phyloP scores from a whole-genome alignment of 495 filamentous ascomycete genomes.

The Talaromyces proteolyticus region DNA sequence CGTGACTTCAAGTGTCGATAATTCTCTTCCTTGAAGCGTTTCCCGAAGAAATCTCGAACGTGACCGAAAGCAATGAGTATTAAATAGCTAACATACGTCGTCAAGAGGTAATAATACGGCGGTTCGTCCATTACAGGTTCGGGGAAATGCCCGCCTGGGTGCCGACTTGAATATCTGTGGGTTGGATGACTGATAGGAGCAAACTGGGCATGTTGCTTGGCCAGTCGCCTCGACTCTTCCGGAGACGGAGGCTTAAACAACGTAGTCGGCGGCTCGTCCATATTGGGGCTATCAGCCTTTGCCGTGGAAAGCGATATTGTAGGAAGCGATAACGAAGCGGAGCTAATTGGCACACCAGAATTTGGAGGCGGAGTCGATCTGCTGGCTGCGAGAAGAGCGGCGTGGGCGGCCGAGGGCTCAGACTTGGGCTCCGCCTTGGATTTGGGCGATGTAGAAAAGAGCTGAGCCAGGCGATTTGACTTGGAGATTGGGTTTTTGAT shows the following conservation, averaged over 20 bases:
- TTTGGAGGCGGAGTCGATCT: constrained; percentile 45
- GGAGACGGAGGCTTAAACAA: constrained; percentile 89
- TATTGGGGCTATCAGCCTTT: constrained; percentile 68
- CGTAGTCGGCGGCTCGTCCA: constrained; percentile 70
- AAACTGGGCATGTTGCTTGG: constrained; percentile 84
- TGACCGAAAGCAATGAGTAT: constrained; percentile 94
- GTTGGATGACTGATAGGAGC: constrained; percentile 72
- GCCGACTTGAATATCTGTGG: constrained; percentile 83
- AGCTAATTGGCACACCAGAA: constrained; percentile 59
- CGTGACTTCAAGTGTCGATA: constrained; percentile 77
- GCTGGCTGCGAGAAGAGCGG: constrained; percentile 56
- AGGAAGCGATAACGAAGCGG: constrained; percentile 72
- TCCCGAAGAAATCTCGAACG: constrained; percentile 95
- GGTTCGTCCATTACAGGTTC: constrained; percentile 91
- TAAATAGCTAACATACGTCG: constrained; percentile 95
- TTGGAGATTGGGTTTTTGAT: constrained; percentile 55
- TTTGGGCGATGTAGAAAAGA: constrained; percentile 56
- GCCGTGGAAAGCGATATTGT: constrained; percentile 91
- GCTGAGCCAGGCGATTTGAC: constrained; percentile 52
- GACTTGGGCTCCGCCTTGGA: constrained; percentile 43
- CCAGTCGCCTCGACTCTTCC: constrained; percentile 65
- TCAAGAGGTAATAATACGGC: constrained; percentile 92
- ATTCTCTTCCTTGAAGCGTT: constrained; percentile 76
- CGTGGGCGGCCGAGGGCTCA: constrained; percentile 38
- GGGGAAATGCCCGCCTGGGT: constrained; percentile 69